These are phyloP conservation scores for Fusarium kyushuense DNA, from an alignment of 2,329 filamentous ascomycete genomes.

Conservation along the genomic window DNA sequence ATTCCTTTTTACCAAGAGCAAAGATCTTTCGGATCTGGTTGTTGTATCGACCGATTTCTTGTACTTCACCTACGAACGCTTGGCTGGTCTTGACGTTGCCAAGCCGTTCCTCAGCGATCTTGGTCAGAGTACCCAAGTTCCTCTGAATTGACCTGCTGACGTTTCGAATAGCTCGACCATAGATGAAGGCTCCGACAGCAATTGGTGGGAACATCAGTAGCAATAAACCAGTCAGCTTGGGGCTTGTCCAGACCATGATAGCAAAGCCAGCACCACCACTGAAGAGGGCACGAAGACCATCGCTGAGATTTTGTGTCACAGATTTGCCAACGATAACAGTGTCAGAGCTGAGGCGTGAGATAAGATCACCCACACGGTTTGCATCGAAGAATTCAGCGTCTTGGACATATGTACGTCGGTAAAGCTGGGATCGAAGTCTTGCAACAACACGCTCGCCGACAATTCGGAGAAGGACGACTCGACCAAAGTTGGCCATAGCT, in stretches of 20 bases:
- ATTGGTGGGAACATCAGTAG: conserved; percentile 91
- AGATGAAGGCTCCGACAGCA: conserved; percentile 89
- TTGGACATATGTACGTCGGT: conserved; percentile 92
- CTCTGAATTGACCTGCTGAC: conserved; percentile 93
- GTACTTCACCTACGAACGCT: conserved; percentile 92
- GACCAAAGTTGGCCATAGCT: conserved; percentile 90
- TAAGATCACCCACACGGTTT: conserved; percentile 94
- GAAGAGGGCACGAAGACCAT: conserved; percentile 91
- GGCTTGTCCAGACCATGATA: conserved; percentile 95
- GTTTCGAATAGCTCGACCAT: conserved; percentile 88
- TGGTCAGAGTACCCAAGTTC: conserved; percentile 91
- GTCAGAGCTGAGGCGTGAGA: conserved; percentile 94
- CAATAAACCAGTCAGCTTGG: conserved; percentile 89
- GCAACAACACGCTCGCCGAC: conserved; percentile 96
- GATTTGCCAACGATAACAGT: conserved; percentile 98
- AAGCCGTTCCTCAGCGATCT: conserved; percentile 97
- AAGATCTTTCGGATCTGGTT: conserved; percentile 93
- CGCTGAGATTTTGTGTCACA: conserved; percentile 96
- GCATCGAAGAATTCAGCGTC: conserved; percentile 99
- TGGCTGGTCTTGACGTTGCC: conserved; percentile 97
- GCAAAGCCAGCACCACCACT: conserved; percentile 90
- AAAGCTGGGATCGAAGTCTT: conserved; percentile 87
- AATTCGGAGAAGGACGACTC: conserved; percentile 92
- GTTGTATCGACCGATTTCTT: conserved; percentile 93
- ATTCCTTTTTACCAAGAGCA: conserved; percentile 85